Conservation (phyloP, 495 filamentous ascomycete genomes). For the Daldinia grandis region DNA sequence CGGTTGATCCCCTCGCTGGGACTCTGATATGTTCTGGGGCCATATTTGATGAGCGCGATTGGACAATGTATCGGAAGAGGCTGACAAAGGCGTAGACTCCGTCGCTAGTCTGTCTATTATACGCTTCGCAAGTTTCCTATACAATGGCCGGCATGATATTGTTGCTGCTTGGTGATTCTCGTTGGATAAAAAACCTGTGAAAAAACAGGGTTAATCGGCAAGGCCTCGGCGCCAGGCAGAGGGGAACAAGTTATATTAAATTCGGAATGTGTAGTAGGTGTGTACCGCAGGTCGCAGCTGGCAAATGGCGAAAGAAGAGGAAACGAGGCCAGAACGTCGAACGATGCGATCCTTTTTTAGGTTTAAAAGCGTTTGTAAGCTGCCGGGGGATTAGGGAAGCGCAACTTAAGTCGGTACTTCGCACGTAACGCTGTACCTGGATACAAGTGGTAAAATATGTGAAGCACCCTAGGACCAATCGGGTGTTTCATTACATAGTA, state of each 20-base stretch:
- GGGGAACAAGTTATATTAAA: constrained; percentile 30
- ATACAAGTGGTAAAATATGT: constrained; percentile 13
- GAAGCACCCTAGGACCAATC: constrained; percentile 27
- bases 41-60: constrained; percentile 49
- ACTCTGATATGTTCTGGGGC: constrained; percentile 58
- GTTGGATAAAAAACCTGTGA: not conserved
- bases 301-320: constrained; percentile 22
- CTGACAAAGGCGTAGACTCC: not conserved
- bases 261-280: constrained; percentile 5
- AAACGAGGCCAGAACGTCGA: constrained; percentile 33
- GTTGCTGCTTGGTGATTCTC: constrained; percentile 1
- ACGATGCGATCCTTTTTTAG: constrained; percentile 36
- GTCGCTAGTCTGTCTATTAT: constrained; percentile 13
- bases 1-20: constrained; percentile 47
- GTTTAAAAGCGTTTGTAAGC: constrained; percentile 35
- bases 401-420: not conserved
- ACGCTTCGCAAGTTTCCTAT: constrained; percentile 7
- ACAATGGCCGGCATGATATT: constrained; percentile 28
- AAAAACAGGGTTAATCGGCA: constrained; percentile 8
- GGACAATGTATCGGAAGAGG: not conserved
- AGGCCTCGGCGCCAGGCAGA: constrained; percentile 34
- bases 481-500: constrained; percentile 7
- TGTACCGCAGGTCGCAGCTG: constrained; percentile 6
- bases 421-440: not conserved
- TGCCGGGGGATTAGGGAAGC: constrained; percentile 9